These are phyloP conservation scores for Aspergillus transmontanensis DNA, from an alignment of 2,329 filamentous ascomycete genomes.

Conservation along the genomic window DNA sequence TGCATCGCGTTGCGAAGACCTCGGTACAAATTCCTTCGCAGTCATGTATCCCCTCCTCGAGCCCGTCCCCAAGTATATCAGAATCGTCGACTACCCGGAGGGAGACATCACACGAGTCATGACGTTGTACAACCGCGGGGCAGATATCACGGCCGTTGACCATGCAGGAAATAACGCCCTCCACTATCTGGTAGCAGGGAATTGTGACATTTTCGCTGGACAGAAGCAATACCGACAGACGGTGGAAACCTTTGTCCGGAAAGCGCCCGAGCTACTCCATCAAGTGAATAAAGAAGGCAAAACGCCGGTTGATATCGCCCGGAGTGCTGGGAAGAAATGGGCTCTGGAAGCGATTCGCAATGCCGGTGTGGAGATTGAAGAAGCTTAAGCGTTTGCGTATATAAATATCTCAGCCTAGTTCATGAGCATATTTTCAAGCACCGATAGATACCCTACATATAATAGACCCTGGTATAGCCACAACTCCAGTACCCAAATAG, in stretches of 20 bases:
- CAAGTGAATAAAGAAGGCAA: neutral
- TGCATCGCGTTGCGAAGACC: slow-evolving; percentile 7
- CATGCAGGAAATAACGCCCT: neutral
- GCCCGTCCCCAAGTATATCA: neutral
- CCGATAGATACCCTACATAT: neutral
- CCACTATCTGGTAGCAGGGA: neutral
- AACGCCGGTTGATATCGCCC: neutral
- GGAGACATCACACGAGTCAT: slow-evolving; percentile 1
- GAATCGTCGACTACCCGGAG: neutral
- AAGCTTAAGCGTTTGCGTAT: too few species aligned
- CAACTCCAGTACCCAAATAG: too few species aligned
- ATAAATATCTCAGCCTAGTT: too few species aligned
- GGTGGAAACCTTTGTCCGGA: neutral
- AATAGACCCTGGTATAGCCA: neutral
- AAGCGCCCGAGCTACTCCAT: neutral
- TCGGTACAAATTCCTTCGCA: slow-evolving; percentile 15
- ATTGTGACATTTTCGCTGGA: neutral
- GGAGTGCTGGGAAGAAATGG: neutral
- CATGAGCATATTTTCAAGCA: too few species aligned
- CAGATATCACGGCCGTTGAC: slow-evolving; percentile 3
- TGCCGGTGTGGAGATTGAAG: neutral
- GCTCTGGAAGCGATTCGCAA: neutral
- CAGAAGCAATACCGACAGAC: neutral
- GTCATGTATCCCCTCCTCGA: neutral
- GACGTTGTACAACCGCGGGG: slow-evolving; percentile 1